Evolutionary conservation across 805 yeast species (phyloP), one percentile per base, ranked within the genome.

Genomic region (Lipomyces yamanashiensis): DNA sequence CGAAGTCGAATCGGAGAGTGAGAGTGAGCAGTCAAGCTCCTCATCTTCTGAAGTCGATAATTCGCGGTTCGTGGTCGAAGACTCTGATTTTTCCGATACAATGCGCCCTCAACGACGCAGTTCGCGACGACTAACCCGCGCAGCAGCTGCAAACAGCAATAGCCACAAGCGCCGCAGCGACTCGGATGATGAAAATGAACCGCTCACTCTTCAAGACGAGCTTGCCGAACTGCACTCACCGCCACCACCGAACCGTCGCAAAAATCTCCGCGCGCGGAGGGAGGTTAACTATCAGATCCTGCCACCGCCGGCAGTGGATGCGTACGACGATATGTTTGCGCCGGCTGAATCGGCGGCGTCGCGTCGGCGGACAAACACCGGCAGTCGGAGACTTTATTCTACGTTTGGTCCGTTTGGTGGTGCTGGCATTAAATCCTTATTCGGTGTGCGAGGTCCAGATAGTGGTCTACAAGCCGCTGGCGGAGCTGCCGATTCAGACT

Each of bases 401-500:
- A 93, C 97, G 0, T 91, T 92, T 15, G 99, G 99, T 0, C 99
- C 99, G 1, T 93, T 93, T 80, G 99, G 99, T 36, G 99, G 99
- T 23, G 87, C 93, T 65, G 98, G 93, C 73, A 96, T 91, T 0
- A 83, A 87, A 7, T 88, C 97, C 0, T 78, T 93, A 37, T 91
- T 92, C 75, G 92, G 95, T 53, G 85, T 85, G 62, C 55, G 62
- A 21, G 79, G 81, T 28, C 86, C 90, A 4, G 83, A 84, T 1
- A 61, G 54, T 19, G 81, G 80, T 7, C 63, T 63, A n/a, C 70
- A 49, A 53, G 68, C 70, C 2, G 71, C 71, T 28, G 74, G 71
- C 17, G 75, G 73, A 3, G 73, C 55, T 3, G 69, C 68, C 12
- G 84, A 79, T 54, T 77, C 82, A 15, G 81, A 81, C 64, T 81